Evolutionary conservation across 805 yeast genomes (phyloP).

Genomic region (Sporopachydermia quercuum): DNA sequence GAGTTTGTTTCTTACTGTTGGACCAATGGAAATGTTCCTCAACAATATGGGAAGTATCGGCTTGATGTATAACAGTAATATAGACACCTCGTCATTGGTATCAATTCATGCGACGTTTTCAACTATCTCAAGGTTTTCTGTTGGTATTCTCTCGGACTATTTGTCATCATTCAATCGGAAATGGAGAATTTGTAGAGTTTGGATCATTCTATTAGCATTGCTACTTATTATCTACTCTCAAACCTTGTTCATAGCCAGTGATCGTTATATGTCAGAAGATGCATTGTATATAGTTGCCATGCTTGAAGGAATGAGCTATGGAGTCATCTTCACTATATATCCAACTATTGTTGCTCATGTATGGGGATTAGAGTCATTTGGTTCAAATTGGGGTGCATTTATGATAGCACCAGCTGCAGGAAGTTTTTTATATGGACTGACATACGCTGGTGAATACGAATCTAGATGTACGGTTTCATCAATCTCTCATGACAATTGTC

Average conservation of each 20-base stretch:
- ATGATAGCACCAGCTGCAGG: constrained; percentile 85
- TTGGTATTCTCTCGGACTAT: constrained; percentile 60
- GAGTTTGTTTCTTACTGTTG: constrained; percentile 53
- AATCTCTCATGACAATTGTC: neutral
- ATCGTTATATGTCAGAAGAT: neutral
- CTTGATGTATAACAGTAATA: neutral
- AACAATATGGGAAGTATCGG: constrained; percentile 66
- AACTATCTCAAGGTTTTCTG: constrained; percentile 48
- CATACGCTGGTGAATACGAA: constrained; percentile 56
- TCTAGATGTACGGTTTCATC: neutral
- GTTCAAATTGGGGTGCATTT: constrained; percentile 86
- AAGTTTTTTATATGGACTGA: constrained; percentile 47
- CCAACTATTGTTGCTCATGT: constrained; percentile 74
- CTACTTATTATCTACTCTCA: neutral
- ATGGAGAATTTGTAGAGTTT: constrained; percentile 16
- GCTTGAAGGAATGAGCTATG: constrained; percentile 58
- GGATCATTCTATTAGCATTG: constrained; percentile 14
- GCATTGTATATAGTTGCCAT: constrained; percentile 25
- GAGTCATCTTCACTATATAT: constrained; percentile 71
- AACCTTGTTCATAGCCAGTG: neutral
- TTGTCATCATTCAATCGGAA: constrained; percentile 18
- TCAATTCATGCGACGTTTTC: constrained; percentile 50
- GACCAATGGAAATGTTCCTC: constrained; percentile 75
- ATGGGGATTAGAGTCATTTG: constrained; percentile 83
- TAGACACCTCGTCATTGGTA: constrained; percentile 21